Percentiles rank a stretch among this genome's conserved stretches.
Evolutionary conservation across 2,329 filamentous ascomycete genomes (phyloP).

Genomic region (Truncatella angustata): DNA sequence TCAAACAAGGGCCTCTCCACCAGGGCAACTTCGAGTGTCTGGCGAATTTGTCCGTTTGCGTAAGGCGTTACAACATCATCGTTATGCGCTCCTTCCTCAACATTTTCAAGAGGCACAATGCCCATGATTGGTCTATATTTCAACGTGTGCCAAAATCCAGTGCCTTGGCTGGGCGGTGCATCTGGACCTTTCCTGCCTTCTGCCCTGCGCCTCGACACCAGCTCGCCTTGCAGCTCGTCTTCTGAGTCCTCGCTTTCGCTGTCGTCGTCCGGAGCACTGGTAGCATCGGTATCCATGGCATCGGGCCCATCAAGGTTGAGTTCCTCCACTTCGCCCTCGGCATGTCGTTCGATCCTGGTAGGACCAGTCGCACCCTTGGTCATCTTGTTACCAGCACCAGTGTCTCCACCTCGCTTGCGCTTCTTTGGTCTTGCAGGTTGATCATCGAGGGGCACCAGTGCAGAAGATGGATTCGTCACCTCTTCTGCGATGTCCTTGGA

Average conservation of each 20-base stretch:
- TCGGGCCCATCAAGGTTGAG: conserved; percentile 24
- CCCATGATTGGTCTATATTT: conserved; percentile 95
- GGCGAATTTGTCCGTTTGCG: conserved; percentile 12
- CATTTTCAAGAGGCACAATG: conserved; percentile 44
- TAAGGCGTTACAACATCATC: conserved; percentile 7
- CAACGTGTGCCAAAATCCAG: conserved; percentile 73
- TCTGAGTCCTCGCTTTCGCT: conserved; percentile 33
- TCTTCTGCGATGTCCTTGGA: conserved; percentile 60
- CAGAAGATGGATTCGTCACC: conserved; percentile 27
- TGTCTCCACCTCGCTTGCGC: conserved; percentile 52
- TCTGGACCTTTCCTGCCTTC: conserved; percentile 24
- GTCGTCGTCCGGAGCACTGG: conserved; percentile 24
- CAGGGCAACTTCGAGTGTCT: conserved; percentile 74
- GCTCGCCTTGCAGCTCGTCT: conserved; percentile 28
- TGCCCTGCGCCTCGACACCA: conserved; percentile 26
- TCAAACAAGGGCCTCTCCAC: conserved; percentile 87
- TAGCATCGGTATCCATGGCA: conserved; percentile 28
- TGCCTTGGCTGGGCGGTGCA: conserved; percentile 18
- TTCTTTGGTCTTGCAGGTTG: conserved; percentile 40
- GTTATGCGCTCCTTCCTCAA: conserved; percentile 27
- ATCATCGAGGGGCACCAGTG: conserved; percentile 23
- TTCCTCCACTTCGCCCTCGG: conserved; percentile 21
- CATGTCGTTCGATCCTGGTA: conserved; percentile 24
- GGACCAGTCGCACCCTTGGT: conserved; percentile 35
- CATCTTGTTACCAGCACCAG: conserved; percentile 55